Percentiles rank a stretch among this genome's conserved stretches.
Conservation (phyloP, 805 yeast genomes). For the Diddensiella transvaalensis region DNA sequence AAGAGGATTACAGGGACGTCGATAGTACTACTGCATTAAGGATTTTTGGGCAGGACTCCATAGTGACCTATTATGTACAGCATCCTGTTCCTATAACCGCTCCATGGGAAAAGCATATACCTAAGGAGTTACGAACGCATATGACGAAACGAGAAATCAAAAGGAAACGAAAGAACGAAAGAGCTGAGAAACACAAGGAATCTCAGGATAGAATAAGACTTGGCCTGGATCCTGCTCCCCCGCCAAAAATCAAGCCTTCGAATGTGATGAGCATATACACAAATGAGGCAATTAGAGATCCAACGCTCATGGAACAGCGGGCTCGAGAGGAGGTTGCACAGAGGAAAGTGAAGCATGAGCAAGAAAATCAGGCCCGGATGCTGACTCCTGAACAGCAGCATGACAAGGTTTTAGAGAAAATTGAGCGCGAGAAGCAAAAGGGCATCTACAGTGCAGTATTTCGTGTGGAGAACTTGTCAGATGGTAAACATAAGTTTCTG, state of each 20-base stretch:
- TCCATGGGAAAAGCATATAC: slow-evolving; percentile 50
- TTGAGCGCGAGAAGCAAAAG: slow-evolving; percentile 45
- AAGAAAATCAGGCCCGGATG: slow-evolving; percentile 58
- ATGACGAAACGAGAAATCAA: slow-evolving; percentile 76
- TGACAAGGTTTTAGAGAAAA: slow-evolving; percentile 46
- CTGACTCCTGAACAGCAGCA: slow-evolving; percentile 54
- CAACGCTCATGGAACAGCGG: slow-evolving; percentile 74
- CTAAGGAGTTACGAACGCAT: slow-evolving; percentile 45
- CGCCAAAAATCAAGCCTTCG: slow-evolving; percentile 79
- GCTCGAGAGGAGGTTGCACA: slow-evolving; percentile 68
- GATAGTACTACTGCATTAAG: slow-evolving; percentile 20
- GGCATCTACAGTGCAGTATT: slow-evolving; percentile 62
- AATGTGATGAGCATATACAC: slow-evolving; percentile 86
- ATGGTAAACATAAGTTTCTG: slow-evolving; percentile 68
- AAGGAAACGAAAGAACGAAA: slow-evolving; percentile 63
- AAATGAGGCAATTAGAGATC: slow-evolving; percentile 80
- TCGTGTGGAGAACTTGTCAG: slow-evolving; percentile 48
- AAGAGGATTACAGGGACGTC: slow-evolving; percentile 20
- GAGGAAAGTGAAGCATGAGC: slow-evolving; percentile 56
- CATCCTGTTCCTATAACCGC: slow-evolving; percentile 72
- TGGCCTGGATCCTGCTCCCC: slow-evolving; percentile 84
- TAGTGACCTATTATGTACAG: slow-evolving; percentile 68
- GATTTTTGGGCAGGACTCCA: slow-evolving; percentile 36
- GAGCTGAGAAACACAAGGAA: slow-evolving; percentile 62
- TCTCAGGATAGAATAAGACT: slow-evolving; percentile 71